Conservation (phyloP, 352 stramenopile genomes). For the Stramenopiles sp. region DNA sequence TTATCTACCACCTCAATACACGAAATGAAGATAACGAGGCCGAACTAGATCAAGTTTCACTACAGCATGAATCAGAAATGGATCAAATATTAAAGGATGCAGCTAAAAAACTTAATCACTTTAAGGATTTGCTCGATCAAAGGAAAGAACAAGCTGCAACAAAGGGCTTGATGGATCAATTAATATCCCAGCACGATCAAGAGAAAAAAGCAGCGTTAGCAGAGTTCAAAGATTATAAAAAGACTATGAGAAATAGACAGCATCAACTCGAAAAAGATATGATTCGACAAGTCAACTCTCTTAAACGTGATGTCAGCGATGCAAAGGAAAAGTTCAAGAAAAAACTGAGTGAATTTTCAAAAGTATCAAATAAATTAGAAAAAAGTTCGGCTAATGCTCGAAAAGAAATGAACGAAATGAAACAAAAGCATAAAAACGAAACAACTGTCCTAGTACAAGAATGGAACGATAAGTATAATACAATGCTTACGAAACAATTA, state of each 20-base stretch:
- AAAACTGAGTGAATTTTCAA: conserved; percentile 14
- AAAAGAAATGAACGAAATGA: conserved; percentile 1
- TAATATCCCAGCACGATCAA: conserved; percentile 1
- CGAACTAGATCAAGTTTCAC: conserved; percentile 19
- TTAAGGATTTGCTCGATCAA: conserved; percentile 16
- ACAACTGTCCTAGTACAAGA: not conserved
- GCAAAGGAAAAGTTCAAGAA: conserved; percentile 15
- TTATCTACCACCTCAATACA: conserved; percentile 65
- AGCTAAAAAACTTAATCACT: conserved; percentile 19
- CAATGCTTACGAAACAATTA: no score
- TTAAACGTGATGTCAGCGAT: conserved; percentile 12
- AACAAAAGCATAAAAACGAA: conserved; percentile 8
- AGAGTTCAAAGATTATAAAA: conserved; percentile 13
- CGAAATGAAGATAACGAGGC: conserved; percentile 47
- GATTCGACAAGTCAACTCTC: conserved; percentile 11
- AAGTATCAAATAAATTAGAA: conserved; percentile 8
- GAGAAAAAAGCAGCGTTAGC: conserved; percentile 14
- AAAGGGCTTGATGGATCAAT: not conserved
- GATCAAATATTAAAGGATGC: conserved; percentile 17
- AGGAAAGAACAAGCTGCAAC: not conserved
- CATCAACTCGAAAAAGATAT: conserved; percentile 13
- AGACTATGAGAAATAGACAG: conserved; percentile 13
- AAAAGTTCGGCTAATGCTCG: conserved; percentile 5
- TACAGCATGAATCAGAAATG: conserved; percentile 17
- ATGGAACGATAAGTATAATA: no score